Evolutionary conservation across 176 grass and related monocot species (phyloP), one percentile per base, ranked within the genome.

Genomic region (Hordeum marinum): DNA sequence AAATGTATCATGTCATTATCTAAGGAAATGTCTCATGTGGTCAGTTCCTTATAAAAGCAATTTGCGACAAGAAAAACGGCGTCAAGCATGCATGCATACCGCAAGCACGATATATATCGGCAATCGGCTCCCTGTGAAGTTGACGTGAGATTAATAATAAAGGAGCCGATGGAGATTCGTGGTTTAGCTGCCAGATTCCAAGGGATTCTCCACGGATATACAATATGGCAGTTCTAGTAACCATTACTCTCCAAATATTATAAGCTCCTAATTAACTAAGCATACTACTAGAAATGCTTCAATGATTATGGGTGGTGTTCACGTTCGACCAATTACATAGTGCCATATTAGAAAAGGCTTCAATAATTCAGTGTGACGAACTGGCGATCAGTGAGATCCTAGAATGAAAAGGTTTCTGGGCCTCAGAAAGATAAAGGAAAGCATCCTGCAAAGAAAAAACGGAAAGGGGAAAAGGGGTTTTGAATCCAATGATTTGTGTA

Each of bases 121-220:
- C 48, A 52, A 52, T 14, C 54, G 32, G 40, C 14, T 68, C 23
- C 35, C 35, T 10, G 29, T 18, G 66, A 83, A 73, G 88, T 86
- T 83, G 84, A 86, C 79, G 58, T 65, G 65, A 90, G 65, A 86
- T 83, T 85, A 71, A 57, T 85, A 71, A 57, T 45, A 58, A 63
- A 82, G 2, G 70, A 85, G 9, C n/a, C 12, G 55, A 43, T 37
- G 34, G 59, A 84, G 60, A 84, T 36, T 63, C 58, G 21, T 25
- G 14, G 26, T 45, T 34, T 75, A 42, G 37, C 17, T 50, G 14
- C 52, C 24, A 10, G 57, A 43, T 61, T 13, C 46, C 64, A 18
- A 35, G 7, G 13, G 58, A 24, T 66, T 84, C 59, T 35, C 7
- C 43, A 61, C 35, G 69, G 25, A 29, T 72, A 79, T 73, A 73